phyloP scores from a whole-genome alignment of 192 early-diverging fungal genomes.

The Linnemannia schmuckeri region DNA sequence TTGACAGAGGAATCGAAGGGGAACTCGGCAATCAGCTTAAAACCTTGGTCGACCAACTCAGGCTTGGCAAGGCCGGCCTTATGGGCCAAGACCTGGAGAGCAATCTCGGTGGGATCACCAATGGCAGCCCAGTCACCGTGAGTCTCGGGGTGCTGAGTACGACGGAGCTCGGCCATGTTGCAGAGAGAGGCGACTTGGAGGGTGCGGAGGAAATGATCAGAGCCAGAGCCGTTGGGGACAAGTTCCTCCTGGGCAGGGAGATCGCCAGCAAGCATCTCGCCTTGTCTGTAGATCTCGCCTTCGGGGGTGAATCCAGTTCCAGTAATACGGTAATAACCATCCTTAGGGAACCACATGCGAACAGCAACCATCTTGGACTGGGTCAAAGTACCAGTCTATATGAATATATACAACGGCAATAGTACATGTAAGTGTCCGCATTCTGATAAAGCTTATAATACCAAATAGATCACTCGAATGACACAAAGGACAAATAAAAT shows the following conservation, averaged over 20 bases:
- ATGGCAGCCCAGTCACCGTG: slow-evolving; percentile 76
- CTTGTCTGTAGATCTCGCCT: slow-evolving; percentile 58
- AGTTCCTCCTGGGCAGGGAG: slow-evolving; percentile 46
- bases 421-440: background rate
- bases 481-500: background rate
- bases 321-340: slow-evolving; percentile 77
- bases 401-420: background rate
- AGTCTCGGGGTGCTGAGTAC: slow-evolving; percentile 59
- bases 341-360: slow-evolving; percentile 83
- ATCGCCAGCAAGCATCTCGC: slow-evolving; percentile 39
- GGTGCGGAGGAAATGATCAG: slow-evolving; percentile 57
- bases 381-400: slow-evolving; percentile 87
- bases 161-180: slow-evolving; percentile 81
- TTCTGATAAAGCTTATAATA: background rate
- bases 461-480: background rate
- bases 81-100: slow-evolving; percentile 86
- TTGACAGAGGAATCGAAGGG: slow-evolving; percentile 82
- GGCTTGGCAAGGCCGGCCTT: slow-evolving; percentile 83
- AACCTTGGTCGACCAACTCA: slow-evolving; percentile 58
- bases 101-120: slow-evolving; percentile 95
- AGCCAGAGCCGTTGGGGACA: slow-evolving; percentile 21
- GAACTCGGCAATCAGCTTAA: slow-evolving; percentile 48
- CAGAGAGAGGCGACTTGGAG: slow-evolving; percentile 79
- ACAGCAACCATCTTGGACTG: slow-evolving; percentile 96
- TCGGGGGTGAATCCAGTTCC: slow-evolving; percentile 74